Evolutionary conservation across 345 rosid species (phyloP).

Genomic region (Citrus maxima): DNA sequence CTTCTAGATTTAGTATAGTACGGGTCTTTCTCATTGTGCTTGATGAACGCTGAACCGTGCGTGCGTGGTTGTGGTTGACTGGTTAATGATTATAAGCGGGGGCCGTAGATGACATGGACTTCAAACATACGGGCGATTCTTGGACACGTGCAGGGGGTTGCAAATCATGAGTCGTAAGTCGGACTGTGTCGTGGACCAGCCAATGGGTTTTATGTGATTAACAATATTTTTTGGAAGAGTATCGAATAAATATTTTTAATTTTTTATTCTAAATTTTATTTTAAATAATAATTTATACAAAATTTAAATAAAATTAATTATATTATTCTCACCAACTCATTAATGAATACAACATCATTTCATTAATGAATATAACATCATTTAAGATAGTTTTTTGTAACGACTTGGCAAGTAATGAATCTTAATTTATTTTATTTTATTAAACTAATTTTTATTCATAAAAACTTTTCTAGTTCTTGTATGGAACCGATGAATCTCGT

Average conservation of each 20-base stretch:
- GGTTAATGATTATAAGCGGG: too few species aligned
- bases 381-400: background rate
- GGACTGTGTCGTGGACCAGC: background rate
- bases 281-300: too few species aligned
- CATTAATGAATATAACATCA: accelerated
- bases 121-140: background rate
- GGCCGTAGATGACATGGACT: background rate
- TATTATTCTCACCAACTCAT: too few species aligned
- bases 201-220: too few species aligned
- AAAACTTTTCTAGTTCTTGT: background rate
- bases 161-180: background rate
- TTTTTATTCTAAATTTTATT: too few species aligned
- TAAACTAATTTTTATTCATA: background rate
- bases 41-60: background rate
- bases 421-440: too few species aligned
- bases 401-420: background rate
- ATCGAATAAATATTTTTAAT: too few species aligned
- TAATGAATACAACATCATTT: accelerated
- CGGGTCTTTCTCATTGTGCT: background rate
- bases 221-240: too few species aligned
- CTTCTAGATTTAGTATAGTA: background rate
- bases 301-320: too few species aligned
- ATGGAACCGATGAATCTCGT: background rate
- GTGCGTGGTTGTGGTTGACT: too few species aligned
- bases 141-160: background rate